phyloP scores from a whole-genome alignment of 176 grass and related monocot genomes.

The Dendrocalamus sinicus region DNA sequence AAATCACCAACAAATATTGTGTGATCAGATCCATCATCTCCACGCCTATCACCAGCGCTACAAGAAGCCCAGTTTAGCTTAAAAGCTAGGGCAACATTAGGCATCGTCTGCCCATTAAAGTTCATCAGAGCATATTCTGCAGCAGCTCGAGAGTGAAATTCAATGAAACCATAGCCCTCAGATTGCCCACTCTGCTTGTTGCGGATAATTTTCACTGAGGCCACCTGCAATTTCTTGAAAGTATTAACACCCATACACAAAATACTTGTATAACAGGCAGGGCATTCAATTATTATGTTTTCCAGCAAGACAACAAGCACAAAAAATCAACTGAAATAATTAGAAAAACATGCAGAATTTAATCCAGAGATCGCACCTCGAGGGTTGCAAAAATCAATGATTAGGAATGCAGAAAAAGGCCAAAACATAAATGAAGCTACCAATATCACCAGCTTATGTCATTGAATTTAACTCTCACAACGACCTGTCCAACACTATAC shows the following conservation, averaged over 20 bases:
- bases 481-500: background rate
- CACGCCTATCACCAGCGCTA: slow-evolving; percentile 64
- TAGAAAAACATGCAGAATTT: background rate
- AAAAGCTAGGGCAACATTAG: slow-evolving; percentile 55
- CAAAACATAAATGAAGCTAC: slow-evolving; percentile 12
- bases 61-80: slow-evolving; percentile 89
- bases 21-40: slow-evolving; percentile 67
- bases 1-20: slow-evolving; percentile 95
- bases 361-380: background rate
- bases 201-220: slow-evolving; percentile 76
- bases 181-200: slow-evolving; percentile 83
- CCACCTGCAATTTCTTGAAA: slow-evolving; percentile 55
- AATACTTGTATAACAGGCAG: background rate
- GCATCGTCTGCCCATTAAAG: slow-evolving; percentile 86
- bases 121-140: slow-evolving; percentile 77
- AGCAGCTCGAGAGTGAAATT: slow-evolving; percentile 67
- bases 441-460: background rate
- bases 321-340: background rate
- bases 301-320: background rate
- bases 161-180: slow-evolving; percentile 93
- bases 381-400: background rate
- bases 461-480: background rate
- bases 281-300: slow-evolving; percentile 5
- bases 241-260: slow-evolving; percentile 24
- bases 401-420: background rate